Conservation (phyloP, 202 grass and related monocot species). For the Carex arenaria region DNA sequence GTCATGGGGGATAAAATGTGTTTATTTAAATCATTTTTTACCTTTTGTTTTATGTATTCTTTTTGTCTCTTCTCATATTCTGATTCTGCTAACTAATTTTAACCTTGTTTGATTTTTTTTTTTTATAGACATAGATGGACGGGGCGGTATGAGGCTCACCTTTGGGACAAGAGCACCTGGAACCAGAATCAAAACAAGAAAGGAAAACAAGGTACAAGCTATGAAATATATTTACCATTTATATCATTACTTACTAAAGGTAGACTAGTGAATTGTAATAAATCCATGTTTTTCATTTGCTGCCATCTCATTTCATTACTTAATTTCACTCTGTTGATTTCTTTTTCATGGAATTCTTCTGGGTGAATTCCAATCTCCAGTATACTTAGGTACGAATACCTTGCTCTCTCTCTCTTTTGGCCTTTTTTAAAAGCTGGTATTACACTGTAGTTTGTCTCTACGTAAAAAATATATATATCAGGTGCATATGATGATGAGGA, state of each 20-base stretch:
- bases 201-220: slow-evolving; percentile 91
- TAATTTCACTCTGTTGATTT: slow-evolving; percentile 45
- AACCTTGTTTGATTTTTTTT: slow-evolving; percentile 13
- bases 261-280: background rate
- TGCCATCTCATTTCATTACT: background rate
- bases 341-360: slow-evolving; percentile 62
- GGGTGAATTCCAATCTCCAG: slow-evolving; percentile 38
- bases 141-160: slow-evolving; percentile 97
- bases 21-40: background rate
- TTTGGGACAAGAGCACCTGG: slow-evolving; percentile 99
- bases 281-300: slow-evolving; percentile 5
- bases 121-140: slow-evolving; percentile 93
- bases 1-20: background rate
- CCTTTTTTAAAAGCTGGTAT: background rate
- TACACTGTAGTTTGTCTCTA: background rate
- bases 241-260: background rate
- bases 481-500: slow-evolving; percentile 99
- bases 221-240: background rate
- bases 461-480: slow-evolving; percentile 25
- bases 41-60: background rate
- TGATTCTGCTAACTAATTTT: background rate
- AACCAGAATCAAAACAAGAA: slow-evolving; percentile 99
- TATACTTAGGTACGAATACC: slow-evolving; percentile 81
- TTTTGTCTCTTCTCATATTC: background rate
- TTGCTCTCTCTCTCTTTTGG: background rate